These are phyloP conservation scores for Bimuria novae-zelandiae DNA, from an alignment of 2,329 filamentous ascomycete genomes.

Conservation along the genomic window DNA sequence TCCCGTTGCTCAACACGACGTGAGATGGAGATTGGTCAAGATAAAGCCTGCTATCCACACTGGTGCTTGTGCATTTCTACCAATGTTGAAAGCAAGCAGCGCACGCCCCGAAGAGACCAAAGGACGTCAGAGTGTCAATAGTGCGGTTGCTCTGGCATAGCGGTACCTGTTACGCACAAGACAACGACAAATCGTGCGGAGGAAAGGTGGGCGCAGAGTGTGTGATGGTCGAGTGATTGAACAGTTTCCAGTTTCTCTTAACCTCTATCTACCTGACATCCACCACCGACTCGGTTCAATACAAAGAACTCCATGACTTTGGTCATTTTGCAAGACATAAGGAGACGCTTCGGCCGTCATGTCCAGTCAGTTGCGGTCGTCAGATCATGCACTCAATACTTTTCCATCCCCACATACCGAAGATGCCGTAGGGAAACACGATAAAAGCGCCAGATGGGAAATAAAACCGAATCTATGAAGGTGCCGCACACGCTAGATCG, in stretches of 20 bases:
- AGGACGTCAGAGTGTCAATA: too few species aligned
- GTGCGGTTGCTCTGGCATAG: too few species aligned
- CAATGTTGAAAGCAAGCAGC: too few species aligned
- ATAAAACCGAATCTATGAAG: slow-evolving; percentile 43
- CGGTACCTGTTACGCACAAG: too few species aligned
- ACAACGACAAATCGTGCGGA: too few species aligned
- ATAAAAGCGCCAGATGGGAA: slow-evolving; percentile 26
- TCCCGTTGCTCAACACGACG: too few species aligned
- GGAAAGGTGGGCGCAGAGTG: neutral
- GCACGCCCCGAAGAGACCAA: too few species aligned
- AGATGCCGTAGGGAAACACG: slow-evolving; percentile 22
- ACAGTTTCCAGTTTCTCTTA: neutral
- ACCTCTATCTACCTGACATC: slow-evolving; percentile 8
- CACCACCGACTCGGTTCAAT: slow-evolving; percentile 4
- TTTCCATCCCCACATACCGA: slow-evolving; percentile 19
- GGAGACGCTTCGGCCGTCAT: slow-evolving; percentile 13
- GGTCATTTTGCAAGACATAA: slow-evolving; percentile 12
- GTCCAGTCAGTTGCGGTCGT: slow-evolving; percentile 17
- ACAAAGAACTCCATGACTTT: slow-evolving; percentile 10
- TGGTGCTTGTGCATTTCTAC: too few species aligned
- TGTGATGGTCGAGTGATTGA: neutral
- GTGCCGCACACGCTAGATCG: slow-evolving; percentile 37
- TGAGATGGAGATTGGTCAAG: too few species aligned
- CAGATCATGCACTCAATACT: slow-evolving; percentile 20
- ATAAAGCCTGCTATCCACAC: too few species aligned